Base-by-base conservation (phyloP, 805 yeast species). In the Scheffersomyces spartinae region DNA sequence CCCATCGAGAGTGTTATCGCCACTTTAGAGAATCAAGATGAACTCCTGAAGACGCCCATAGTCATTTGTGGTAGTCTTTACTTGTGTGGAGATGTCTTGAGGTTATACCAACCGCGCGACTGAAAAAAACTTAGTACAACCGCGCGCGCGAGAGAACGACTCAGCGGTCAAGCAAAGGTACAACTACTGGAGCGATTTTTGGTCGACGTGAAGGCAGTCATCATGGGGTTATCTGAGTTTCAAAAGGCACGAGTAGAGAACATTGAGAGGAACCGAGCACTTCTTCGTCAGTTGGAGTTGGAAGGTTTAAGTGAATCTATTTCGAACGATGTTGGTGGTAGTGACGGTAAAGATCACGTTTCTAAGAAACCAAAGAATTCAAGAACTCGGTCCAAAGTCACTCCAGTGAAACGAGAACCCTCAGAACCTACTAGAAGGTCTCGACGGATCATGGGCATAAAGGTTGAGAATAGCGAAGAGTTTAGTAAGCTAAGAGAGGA, bases 261-360 rank as follows among this genome's bases (percentile, higher is more conserved):
- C 44, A 91, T 88, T 32, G 81, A 74, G 35, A 63, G 97, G 25
- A 91, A 88, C 51, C 73, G 74, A 46, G 81, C 74, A 36, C 64
- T 86, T 13, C 58, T 88, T 26, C 64, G 71, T 38, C 72, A 77
- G 36, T 61, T 88, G 35, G 79, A 84, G 35, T 58, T 88, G 11
- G 74, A 71, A 26, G 52, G 70, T 8, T 49, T 78, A 3, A 61
- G 77, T 2, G 49, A 55, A 17, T 72, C 72, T 2, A 68, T 79
- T 25, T 51, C 63, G 15, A 52, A 53, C 9, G 79, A 71, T 26
- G 47, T 64, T 29, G 27, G 55, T 47, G 38, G 50, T 43, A 30
- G 43, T 39, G 18, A 42, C 35, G 21, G 32, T 24, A 21, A 27
- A 9, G 9, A 17, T 21, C 33, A 15, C 40, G 40, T 18, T 43